Conservation (phyloP, 768 basidiomycete species). For the Lyophyllum shimeji region DNA sequence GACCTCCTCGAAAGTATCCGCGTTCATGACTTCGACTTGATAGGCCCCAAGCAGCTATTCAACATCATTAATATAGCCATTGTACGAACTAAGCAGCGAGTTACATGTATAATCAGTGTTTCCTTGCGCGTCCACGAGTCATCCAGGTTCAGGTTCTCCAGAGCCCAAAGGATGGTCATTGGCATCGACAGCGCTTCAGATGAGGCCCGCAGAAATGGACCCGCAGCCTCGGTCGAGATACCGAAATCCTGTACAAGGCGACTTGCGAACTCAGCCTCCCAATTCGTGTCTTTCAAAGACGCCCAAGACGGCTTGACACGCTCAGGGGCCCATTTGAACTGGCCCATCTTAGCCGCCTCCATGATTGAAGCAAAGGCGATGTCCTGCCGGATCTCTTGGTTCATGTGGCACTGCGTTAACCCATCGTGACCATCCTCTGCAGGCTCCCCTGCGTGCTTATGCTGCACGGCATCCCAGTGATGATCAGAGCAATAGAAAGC, state of each 20-base stretch:
- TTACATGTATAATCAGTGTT: slow-evolving; percentile 22
- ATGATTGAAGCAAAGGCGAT: slow-evolving; percentile 9
- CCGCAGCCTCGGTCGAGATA: slow-evolving; percentile 4
- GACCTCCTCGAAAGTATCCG: slow-evolving; percentile 32
- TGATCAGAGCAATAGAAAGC: slow-evolving; percentile 25
- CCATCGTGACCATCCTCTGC: slow-evolving; percentile 21
- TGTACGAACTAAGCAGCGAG: neutral
- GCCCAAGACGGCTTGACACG: slow-evolving; percentile 23
- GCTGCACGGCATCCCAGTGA: slow-evolving; percentile 21
- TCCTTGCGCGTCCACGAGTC: slow-evolving; percentile 18
- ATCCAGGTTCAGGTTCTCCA: slow-evolving; percentile 19
- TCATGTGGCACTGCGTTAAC: slow-evolving; percentile 25
- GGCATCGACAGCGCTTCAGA: slow-evolving; percentile 25
- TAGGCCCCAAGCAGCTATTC: slow-evolving; percentile 28
- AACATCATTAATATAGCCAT: neutral
- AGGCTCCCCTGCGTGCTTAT: slow-evolving; percentile 15
- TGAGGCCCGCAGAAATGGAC: slow-evolving; percentile 21
- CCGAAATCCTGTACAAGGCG: slow-evolving; percentile 12
- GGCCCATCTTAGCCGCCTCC: slow-evolving; percentile 4
- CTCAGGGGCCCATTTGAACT: slow-evolving; percentile 30
- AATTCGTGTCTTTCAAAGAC: slow-evolving; percentile 22
- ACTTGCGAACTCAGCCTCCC: slow-evolving; percentile 25
- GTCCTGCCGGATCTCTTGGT: slow-evolving; percentile 20
- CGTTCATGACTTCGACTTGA: slow-evolving; percentile 19
- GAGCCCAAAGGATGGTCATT: slow-evolving; percentile 24